Evolutionary conservation across 176 grass and related monocot species (phyloP), one percentile per base, ranked within the genome.

Genomic region (Carex scoparia): DNA sequence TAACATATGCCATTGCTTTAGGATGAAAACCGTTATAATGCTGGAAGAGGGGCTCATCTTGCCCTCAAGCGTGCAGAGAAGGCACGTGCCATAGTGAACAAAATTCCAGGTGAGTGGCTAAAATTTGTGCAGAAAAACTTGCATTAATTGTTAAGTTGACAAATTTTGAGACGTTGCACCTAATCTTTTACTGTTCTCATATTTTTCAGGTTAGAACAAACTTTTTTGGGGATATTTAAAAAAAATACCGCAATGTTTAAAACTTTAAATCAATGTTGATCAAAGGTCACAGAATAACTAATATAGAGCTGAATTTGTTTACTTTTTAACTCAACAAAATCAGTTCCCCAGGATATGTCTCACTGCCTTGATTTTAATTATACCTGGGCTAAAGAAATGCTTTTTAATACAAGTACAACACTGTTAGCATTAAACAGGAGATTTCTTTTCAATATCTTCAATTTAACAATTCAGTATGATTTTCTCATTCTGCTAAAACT

Each of bases 1-100:
- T 57, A 56, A 51, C 23, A 68, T 53, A 33, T 84, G 84, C 0
- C 7, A 73, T 89, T 62, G 13, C 46, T 87, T 85, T 86, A 95
- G 95, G 93, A 95, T 89, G 93, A 89, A 16, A 98, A 94, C 37
- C 91, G 93, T 55, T 98, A 95, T 82, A 98, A 91, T 88, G 91
- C 93, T 69, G 93, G 91, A 88, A 92, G 87, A 64, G 95, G 95
- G 5, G 89, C 93, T 73, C 95, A 95, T 89, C 88, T 98, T 46
- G 88, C 85, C 10, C 92, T 98, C 38, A 98, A 95, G 84, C 92
- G 89, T 82, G 95, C 95, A 7, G 95, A 98, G 78, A 95, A 95
- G 53, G 93, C 96, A 42, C 93, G 96, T 51, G 84, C 84, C 82
- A 74, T 95, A 65, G 90, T 92, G 30, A 98, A 90, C 87, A 98